Base-by-base conservation (phyloP, 176 grass and related monocot genomes). In the maize (Zea mays) region DNA sequence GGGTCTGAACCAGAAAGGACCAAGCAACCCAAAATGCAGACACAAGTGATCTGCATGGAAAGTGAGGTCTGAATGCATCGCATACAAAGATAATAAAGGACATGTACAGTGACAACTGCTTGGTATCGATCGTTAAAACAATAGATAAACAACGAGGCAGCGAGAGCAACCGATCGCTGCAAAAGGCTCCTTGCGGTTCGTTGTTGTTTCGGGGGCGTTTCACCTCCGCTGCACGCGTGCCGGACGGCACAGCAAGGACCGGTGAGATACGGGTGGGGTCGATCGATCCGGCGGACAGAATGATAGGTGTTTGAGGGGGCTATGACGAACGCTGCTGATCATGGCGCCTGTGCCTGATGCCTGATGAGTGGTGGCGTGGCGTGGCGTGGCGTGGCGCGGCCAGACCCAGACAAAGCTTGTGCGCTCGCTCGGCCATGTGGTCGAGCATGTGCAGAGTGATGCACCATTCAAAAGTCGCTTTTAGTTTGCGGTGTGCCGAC, bases 281-380 rank as follows among this genome's bases (percentile, higher is more conserved):
- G 15, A 48, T 79, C 38, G 15, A 48, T 79, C 44, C 44, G 65
- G 81, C 83, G 82, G 90, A 84, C 93, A 89, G 47, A 46, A 93
- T 93, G 94, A 91, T 97, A 74, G 70, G 10, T 44, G 66, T 72
- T 72, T 34, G 74, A 64, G 50, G 56, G 75, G 49, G 82, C 50
- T 79, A 74, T 86, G 88, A 87, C 86, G 88, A 83, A 77, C 45
- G 79, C 41, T 54, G 43, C 50, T 52, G 19, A 93, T 93, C 80
- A 97, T 97, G 27, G 27, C 27, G 27, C 27, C 27, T 27, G 27
- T 27, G 27, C 27, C 27, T 27, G 27, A 27, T 27, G 27, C 27
- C 27, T 27, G 27, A 27, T 27, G 27, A 27, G 27, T 27, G 54
- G 54, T 57, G 52, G 52, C 52, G 0, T 57, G n/a, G 54, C 52